Conservation (phyloP, 2,329 filamentous ascomycete genomes). For the Trichophyton simii region DNA sequence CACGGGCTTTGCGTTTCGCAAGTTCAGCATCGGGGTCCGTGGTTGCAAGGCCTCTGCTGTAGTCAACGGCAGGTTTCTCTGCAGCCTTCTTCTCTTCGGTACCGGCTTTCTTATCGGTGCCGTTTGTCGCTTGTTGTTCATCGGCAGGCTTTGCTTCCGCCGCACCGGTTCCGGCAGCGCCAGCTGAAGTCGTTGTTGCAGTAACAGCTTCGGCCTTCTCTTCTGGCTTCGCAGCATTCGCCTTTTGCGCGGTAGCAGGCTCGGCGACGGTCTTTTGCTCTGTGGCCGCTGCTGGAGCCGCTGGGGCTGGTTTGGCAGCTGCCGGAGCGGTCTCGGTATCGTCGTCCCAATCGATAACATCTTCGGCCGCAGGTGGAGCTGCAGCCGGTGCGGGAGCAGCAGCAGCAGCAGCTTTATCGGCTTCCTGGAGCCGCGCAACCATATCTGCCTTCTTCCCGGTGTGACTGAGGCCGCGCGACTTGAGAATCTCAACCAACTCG, state of each 20-base stretch:
- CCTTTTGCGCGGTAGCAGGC: constrained; percentile 28
- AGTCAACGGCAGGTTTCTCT: constrained; percentile 26
- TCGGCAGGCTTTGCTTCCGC: constrained; percentile 12
- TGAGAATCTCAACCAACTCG: constrained; percentile 39
- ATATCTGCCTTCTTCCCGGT: constrained; percentile 40
- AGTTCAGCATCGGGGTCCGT: constrained; percentile 36
- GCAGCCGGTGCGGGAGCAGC: constrained; percentile 9
- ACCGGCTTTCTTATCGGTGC: constrained; percentile 13
- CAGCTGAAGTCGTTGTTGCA: background rate
- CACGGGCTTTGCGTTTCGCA: constrained; percentile 37
- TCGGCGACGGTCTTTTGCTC: constrained; percentile 29
- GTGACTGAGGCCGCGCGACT: constrained; percentile 35
- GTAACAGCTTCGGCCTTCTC: constrained; percentile 8
- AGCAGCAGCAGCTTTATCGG: constrained; percentile 32
- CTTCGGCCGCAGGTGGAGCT: constrained; percentile 19
- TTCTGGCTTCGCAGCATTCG: constrained; percentile 25
- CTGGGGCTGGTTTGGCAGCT: constrained; percentile 26
- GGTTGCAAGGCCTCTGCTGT: constrained; percentile 30
- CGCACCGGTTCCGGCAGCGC: constrained; percentile 7
- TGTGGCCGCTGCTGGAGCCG: constrained; percentile 29
- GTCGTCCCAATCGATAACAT: constrained; percentile 36
- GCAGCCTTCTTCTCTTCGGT: constrained; percentile 17
- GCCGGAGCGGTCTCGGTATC: constrained; percentile 26
- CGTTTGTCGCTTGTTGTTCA: constrained; percentile 13
- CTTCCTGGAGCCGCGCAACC: constrained; percentile 35